Evolutionary conservation across 257 asterid species (phyloP).

Genomic region (Penstemon barbatus): DNA sequence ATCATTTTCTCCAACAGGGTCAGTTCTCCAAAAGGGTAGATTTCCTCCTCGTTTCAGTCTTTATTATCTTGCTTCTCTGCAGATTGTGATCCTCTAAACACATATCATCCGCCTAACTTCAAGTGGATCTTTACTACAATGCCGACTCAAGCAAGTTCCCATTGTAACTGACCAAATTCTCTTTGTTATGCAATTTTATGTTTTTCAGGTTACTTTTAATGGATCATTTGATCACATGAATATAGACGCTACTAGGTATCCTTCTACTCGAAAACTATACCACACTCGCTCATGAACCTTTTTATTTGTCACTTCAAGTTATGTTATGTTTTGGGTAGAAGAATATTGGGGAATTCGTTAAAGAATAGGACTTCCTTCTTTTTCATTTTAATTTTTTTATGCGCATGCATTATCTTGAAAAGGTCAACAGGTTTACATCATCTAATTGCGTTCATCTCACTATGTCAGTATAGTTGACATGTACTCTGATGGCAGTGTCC

Average conservation of each 20-base stretch:
- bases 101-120: slow-evolving; percentile 20
- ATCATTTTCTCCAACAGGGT: slow-evolving; percentile 16
- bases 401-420: slow-evolving; percentile 7
- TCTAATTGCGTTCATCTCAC: slow-evolving; percentile 16
- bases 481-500: slow-evolving; percentile 65
- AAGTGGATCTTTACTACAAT: slow-evolving; percentile 16
- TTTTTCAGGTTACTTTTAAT: slow-evolving; percentile 83
- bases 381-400: not conserved
- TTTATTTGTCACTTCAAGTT: slow-evolving; percentile 17
- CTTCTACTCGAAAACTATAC: slow-evolving; percentile 26
- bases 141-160: slow-evolving; percentile 14
- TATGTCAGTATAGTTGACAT: slow-evolving; percentile 20
- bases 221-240: slow-evolving; percentile 99
- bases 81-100: slow-evolving; percentile 15
- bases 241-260: slow-evolving; percentile 92
- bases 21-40: not conserved
- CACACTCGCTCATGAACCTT: slow-evolving; percentile 15
- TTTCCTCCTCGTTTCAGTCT: not conserved
- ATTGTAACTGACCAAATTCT: slow-evolving; percentile 22
- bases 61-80: not conserved
- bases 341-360: slow-evolving; percentile 11
- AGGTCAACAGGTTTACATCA: slow-evolving; percentile 14
- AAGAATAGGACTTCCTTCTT: slow-evolving; percentile 6
- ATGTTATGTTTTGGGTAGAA: slow-evolving; percentile 12
- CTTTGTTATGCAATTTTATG: slow-evolving; percentile 11